These are phyloP conservation scores for Colletotrichum sp. DNA, from an alignment of 2,329 filamentous ascomycete species.

Conservation along the genomic window DNA sequence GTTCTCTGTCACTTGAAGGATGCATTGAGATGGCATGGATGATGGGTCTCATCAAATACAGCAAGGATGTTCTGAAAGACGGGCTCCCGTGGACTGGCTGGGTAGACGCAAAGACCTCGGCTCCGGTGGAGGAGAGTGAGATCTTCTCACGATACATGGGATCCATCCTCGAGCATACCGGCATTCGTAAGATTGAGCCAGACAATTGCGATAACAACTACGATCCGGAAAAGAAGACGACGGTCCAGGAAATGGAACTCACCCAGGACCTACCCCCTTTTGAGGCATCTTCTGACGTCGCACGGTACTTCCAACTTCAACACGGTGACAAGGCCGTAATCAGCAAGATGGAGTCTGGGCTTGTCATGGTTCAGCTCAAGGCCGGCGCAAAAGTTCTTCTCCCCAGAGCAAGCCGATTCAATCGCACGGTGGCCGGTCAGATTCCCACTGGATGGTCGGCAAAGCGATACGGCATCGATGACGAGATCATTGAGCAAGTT, in stretches of 20 bases:
- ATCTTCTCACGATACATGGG: constrained; percentile 97
- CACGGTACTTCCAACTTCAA: constrained; percentile 93
- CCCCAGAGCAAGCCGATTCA: constrained; percentile 94
- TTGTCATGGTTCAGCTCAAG: constrained; percentile 91
- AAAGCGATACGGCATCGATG: constrained; percentile 92
- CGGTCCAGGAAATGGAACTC: constrained; percentile 93
- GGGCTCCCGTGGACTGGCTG: constrained; percentile 95
- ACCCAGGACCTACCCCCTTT: constrained; percentile 97
- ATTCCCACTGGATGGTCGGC: constrained; percentile 97
- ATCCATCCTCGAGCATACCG: constrained; percentile 91
- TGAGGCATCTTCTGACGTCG: constrained; percentile 94
- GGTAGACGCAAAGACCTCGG: constrained; percentile 91
- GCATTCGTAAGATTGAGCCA: constrained; percentile 96
- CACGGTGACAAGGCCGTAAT: constrained; percentile 96
- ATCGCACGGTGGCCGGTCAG: constrained; percentile 95
- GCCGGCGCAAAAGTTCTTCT: constrained; percentile 95
- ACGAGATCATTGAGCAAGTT: constrained; percentile 97
- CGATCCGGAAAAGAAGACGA: constrained; percentile 96
- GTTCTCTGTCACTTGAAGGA: constrained; percentile 94
- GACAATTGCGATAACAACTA: constrained; percentile 70
- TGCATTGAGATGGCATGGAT: constrained; percentile 99
- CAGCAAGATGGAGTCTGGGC: constrained; percentile 93
- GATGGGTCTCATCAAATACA: constrained; percentile 99
- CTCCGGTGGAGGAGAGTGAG: constrained; percentile 97
- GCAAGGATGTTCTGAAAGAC: constrained; percentile 86